Percentiles rank a stretch among this genome's conserved stretches.
These are phyloP conservation scores for Clonostachys rhizophaga DNA, from an alignment of 2,329 filamentous ascomycete species.

Conservation along the genomic window DNA sequence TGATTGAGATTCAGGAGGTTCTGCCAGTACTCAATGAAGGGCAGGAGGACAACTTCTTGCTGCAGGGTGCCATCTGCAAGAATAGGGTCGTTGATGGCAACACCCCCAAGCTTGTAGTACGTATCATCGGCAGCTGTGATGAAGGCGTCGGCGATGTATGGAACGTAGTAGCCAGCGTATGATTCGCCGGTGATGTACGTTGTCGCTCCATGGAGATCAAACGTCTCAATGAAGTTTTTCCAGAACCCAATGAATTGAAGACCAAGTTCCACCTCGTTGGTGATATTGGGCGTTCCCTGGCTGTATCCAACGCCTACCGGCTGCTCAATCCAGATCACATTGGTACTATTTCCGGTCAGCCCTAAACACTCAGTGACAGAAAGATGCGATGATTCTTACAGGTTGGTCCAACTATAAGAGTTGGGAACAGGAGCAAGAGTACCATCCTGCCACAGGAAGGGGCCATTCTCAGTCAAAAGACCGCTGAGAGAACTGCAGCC, in stretches of 20 bases:
- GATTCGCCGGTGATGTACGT: constrained; percentile 70
- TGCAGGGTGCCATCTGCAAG: constrained; percentile 46
- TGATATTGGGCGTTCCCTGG: constrained; percentile 58
- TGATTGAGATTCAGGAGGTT: constrained; percentile 61
- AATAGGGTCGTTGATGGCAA: constrained; percentile 70
- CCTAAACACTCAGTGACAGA: background rate
- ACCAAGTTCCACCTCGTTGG: constrained; percentile 62
- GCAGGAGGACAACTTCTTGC: constrained; percentile 41
- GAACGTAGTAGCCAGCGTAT: constrained; percentile 64
- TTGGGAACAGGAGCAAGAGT: constrained; percentile 62
- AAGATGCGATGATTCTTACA: constrained; percentile 20
- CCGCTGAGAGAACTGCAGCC: constrained; percentile 61
- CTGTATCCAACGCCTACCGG: constrained; percentile 65
- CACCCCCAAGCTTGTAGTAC: constrained; percentile 64
- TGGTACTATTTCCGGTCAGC: constrained; percentile 36
- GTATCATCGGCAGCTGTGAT: constrained; percentile 59
- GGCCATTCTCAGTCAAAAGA: constrained; percentile 72
- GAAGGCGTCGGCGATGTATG: constrained; percentile 71
- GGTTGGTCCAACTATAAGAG: constrained; percentile 67
- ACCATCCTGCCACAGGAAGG: constrained; percentile 67
- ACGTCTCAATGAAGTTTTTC: constrained; percentile 71
- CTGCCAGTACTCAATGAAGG: constrained; percentile 57
- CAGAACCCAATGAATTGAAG: constrained; percentile 74
- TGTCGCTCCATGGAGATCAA: constrained; percentile 61
- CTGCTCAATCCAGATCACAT: constrained; percentile 73